Evolutionary conservation across 352 stramenopile genomes (phyloP).

Genomic region (Pythium aristosporum): DNA sequence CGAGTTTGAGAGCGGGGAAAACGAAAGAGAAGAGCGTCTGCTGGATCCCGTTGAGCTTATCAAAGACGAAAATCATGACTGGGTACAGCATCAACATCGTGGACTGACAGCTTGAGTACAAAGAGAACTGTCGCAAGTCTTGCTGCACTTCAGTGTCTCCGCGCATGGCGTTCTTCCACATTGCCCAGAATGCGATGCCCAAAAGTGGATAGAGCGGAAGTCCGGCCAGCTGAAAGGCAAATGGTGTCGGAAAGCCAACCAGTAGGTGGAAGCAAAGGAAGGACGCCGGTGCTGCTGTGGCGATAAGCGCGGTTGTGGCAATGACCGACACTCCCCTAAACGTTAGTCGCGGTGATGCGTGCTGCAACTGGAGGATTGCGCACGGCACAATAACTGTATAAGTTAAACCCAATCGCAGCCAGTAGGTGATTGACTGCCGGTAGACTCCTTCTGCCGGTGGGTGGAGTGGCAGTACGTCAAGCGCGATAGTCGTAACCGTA

Average conservation of each 20-base stretch:
- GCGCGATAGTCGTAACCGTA: not conserved
- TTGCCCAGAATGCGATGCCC: not conserved
- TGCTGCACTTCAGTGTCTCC: not conserved
- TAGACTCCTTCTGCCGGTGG: not conserved
- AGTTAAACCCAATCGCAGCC: not conserved
- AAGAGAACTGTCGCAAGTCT: not conserved
- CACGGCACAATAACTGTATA: not conserved
- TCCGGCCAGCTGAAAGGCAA: constrained; percentile 10
- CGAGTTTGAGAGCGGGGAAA: constrained; percentile 39
- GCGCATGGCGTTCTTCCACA: constrained; percentile 1
- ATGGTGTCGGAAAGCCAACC: constrained; percentile 15
- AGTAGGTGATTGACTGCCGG: constrained; percentile 3
- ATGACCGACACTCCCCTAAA: not conserved
- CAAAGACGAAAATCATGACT: constrained; percentile 17
- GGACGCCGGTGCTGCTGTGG: not conserved
- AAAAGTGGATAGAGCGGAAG: constrained; percentile 24
- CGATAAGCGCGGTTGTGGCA: not conserved
- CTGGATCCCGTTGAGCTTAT: not conserved
- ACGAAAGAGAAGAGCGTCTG: constrained; percentile 13
- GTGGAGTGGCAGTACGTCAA: constrained; percentile 5
- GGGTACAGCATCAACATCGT: constrained; percentile 20
- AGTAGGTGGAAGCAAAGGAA: not conserved
- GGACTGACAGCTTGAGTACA: not conserved
- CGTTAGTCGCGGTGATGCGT: not conserved
- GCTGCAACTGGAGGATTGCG: constrained; percentile 7